phyloP scores from a whole-genome alignment of 2,329 filamentous ascomycete genomes.

The Aspergillus ustus region DNA sequence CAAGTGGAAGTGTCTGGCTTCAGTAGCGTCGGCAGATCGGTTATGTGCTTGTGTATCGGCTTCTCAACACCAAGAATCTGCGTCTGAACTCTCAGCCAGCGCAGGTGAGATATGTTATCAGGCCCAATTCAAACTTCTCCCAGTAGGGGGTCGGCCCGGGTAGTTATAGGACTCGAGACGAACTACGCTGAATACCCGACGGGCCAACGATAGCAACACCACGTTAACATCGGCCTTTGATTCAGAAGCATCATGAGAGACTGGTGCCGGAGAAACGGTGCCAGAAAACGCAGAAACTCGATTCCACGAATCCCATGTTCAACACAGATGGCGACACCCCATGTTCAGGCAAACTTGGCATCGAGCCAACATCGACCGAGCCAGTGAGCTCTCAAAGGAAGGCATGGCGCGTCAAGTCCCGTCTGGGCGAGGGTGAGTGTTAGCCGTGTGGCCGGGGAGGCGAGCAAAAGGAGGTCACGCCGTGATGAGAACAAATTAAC shows the following conservation, averaged over 20 bases:
- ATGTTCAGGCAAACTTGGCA: conserved; percentile 11
- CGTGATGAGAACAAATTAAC: conserved; percentile 5
- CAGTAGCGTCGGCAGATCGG: conserved; percentile 8
- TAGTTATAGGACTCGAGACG: conserved; percentile 13
- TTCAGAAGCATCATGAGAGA: conserved; percentile 6
- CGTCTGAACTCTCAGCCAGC: background rate
- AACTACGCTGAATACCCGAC: conserved; percentile 7
- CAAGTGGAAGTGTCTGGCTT: background rate
- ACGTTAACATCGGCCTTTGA: conserved; percentile 6
- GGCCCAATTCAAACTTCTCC: conserved; percentile 2
- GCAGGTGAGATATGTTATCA: conserved; percentile 3
- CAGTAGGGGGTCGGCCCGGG: conserved; percentile 4
- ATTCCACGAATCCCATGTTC: conserved; percentile 31
- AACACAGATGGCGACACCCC: background rate
- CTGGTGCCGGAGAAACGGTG: conserved; percentile 18
- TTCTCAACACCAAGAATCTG: background rate
- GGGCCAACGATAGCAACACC: conserved; percentile 1
- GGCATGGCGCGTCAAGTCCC: conserved; percentile 16
- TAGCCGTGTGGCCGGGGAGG: conserved; percentile 2
- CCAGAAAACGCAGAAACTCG: conserved; percentile 19
- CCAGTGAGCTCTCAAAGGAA: conserved; percentile 9
- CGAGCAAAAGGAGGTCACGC: conserved; percentile 9
- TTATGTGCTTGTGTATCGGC: background rate
- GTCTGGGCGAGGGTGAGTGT: conserved; percentile 14
- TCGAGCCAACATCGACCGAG: conserved; percentile 4